Conservation (phyloP, 2,329 filamentous ascomycete species). For the Stemphylium lycopersici region DNA sequence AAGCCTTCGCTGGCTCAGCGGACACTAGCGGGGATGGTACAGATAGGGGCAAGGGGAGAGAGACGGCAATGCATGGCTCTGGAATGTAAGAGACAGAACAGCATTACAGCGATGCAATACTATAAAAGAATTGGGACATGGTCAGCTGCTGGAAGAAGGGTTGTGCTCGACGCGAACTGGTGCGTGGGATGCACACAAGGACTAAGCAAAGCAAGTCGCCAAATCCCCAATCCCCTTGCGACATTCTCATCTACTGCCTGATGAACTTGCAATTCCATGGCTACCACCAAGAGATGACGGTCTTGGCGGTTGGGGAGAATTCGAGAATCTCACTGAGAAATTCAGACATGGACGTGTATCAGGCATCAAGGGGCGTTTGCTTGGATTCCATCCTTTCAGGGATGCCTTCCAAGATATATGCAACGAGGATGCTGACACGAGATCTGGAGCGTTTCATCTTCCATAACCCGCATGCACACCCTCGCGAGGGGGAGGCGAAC, state of each 20-base stretch:
- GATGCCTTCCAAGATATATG: no score
- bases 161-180: background rate
- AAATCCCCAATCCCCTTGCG: background rate
- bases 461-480: background rate
- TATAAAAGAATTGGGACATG: no score
- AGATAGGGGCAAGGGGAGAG: slow-evolving; percentile 30
- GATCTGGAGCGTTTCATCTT: background rate
- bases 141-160: background rate
- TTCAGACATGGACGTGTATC: no score
- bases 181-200: background rate
- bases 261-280: background rate
- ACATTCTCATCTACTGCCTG: background rate
- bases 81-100: slow-evolving; percentile 5
- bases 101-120: background rate
- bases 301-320: no score
- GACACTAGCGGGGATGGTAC: slow-evolving; percentile 29
- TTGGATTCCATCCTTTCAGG: no score
- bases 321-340: no score
- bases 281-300: background rate
- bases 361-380: no score
- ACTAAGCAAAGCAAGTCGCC: background rate
- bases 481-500: background rate
- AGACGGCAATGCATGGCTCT: slow-evolving; percentile 10
- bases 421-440: no score
- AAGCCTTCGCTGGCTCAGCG: slow-evolving; percentile 44